phyloP scores from a whole-genome alignment of 257 asterid species.

The Nicotiana paniculata region DNA sequence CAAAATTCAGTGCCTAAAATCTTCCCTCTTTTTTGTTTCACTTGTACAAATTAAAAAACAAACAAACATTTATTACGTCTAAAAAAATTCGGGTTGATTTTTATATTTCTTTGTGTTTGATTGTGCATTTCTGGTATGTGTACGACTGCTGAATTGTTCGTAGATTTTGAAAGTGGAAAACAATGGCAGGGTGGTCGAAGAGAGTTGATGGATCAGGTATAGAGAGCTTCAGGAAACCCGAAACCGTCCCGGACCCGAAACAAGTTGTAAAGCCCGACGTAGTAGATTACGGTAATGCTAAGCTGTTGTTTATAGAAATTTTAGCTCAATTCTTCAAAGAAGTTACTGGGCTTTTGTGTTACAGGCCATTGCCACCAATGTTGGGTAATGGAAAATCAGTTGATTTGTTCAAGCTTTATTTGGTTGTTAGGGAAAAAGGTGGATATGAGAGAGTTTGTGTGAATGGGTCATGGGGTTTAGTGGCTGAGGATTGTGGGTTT shows the following conservation, averaged over 20 bases:
- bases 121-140: not conserved
- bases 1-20: too few relatives aligned
- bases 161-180: conserved; percentile 27
- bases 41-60: too few relatives aligned
- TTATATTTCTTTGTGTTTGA: too few relatives aligned
- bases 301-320: conserved; percentile 8
- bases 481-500: conserved; percentile 50
- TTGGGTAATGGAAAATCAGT: conserved; percentile 45
- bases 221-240: conserved; percentile 16
- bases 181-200: conserved; percentile 62
- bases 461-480: conserved; percentile 29
- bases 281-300: not conserved
- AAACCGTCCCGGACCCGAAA: not conserved
- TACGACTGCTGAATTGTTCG: conserved; percentile 17
- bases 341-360: conserved; percentile 19
- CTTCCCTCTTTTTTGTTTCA: too few relatives aligned
- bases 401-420: conserved; percentile 48
- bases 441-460: conserved; percentile 28
- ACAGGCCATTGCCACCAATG: conserved; percentile 52
- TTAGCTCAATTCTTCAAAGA: conserved; percentile 24
- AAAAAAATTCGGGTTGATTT: too few relatives aligned
- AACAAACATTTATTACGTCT: too few relatives aligned
- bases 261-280: not conserved
- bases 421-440: conserved; percentile 39
- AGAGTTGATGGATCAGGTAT: conserved; percentile 38